These are phyloP conservation scores for Aureobasidium uvarum DNA, from an alignment of 2,329 filamentous ascomycete genomes.

Conservation along the genomic window DNA sequence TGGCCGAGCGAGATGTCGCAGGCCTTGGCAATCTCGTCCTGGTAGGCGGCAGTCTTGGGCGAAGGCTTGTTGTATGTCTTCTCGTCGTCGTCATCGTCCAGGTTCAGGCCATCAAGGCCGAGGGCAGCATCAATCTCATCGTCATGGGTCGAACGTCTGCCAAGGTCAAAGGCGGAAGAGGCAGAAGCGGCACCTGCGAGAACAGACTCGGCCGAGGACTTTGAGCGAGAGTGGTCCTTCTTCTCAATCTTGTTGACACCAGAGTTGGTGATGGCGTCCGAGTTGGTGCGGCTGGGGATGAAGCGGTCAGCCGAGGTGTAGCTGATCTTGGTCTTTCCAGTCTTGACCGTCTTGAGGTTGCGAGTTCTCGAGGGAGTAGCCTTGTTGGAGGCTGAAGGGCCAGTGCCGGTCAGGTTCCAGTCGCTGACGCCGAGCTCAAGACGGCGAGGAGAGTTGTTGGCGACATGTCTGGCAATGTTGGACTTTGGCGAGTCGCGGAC, in stretches of 20 bases:
- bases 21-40: conserved; percentile 84
- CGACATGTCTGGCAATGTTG: conserved; percentile 65
- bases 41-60: conserved; percentile 85
- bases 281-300: conserved; percentile 89
- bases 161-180: conserved; percentile 57
- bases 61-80: conserved; percentile 72
- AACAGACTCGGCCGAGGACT: conserved; percentile 68
- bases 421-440: conserved; percentile 91
- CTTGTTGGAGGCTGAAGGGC: conserved; percentile 52
- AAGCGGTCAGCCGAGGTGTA: conserved; percentile 72
- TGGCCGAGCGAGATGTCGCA: conserved; percentile 93
- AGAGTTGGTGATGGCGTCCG: conserved; percentile 79
- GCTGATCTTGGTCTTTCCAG: conserved; percentile 66
- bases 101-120: conserved; percentile 74
- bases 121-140: conserved; percentile 59
- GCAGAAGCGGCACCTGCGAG: conserved; percentile 68
- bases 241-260: conserved; percentile 78
- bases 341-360: conserved; percentile 43
- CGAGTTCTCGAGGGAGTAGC: conserved; percentile 44
- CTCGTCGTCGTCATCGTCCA: conserved; percentile 68
- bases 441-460: conserved; percentile 69
- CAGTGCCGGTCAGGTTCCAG: conserved; percentile 85
- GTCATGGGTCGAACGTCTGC: conserved; percentile 62
- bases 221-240: conserved; percentile 70
- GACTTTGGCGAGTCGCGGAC: conserved; percentile 92